Evolutionary conservation across 371 early-diverging fungal genomes (phyloP), one percentile per base, ranked within the genome.

Genomic region (Gilbertella persicaria): DNA sequence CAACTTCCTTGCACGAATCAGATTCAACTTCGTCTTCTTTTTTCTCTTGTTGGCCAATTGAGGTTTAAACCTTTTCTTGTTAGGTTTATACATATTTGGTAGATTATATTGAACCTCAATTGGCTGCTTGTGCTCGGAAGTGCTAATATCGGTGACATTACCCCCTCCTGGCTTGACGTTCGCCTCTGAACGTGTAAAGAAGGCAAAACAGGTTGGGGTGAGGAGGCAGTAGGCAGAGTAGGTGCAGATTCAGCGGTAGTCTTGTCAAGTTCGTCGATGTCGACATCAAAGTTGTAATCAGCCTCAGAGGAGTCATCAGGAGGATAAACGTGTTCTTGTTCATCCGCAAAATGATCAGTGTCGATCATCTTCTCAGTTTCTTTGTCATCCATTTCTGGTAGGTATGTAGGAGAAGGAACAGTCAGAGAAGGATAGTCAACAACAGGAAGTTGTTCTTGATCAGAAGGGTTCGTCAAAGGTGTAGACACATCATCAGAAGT

Each of bases 141-240:
- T 33, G 33, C 33, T 33, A 13, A 33, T 42, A 9, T 21, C 23
- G 9, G 23, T 24, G 50, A 50, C 50, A 50, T 35, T 36, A 50
- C 26, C 51, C 51, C 41, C 42, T 42, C 51, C 42, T 23, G 26
- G 42, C 21, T 30, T 50, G 41, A 14, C 29, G 42, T 23, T 50
- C 42, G 51, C 21, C 51, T 39, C 39, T 39, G 33, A 50, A 23
- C 42, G 29, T 40, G 40, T 29, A 12, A 16, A 45, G 29, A 40
- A 33, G 12, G 10, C 33, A 13, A 33, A 33, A 13, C 33, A 33
- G 33, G 10, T 12, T 13, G 10, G 13, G 33, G 33, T 12, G 33
- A 33, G 2, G 33, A 33, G 13, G 33, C 10, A 10, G 33, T 13
- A 33, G 33, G 33, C 2, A 13, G 8, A 12, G 33, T 33, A 33